Evolutionary conservation across 768 basidiomycete genomes (phyloP).

Genomic region (Fistulinella prunicolor): DNA sequence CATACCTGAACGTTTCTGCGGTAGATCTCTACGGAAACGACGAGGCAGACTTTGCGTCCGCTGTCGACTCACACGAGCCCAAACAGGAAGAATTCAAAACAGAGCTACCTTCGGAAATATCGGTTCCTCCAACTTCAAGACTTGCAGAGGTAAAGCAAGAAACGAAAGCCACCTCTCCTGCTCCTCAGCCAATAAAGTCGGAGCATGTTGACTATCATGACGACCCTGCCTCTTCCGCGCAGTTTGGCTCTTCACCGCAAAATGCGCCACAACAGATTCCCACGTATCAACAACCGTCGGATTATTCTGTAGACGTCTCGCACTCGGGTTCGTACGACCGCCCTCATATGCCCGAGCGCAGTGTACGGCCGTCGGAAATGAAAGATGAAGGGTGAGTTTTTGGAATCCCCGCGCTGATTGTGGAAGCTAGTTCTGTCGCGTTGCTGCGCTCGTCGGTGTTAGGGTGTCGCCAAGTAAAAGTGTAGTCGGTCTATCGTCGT

Average conservation of each 20-base stretch:
- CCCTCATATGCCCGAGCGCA: constrained; percentile 53
- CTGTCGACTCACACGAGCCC: constrained; percentile 37
- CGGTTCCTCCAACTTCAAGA: constrained; percentile 19
- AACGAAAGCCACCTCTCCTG: constrained; percentile 5
- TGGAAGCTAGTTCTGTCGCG: constrained; percentile 3
- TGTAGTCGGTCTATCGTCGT: constrained; percentile 44
- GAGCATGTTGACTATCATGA: constrained; percentile 17
- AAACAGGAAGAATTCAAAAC: constrained; percentile 27
- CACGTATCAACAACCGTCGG: constrained; percentile 69
- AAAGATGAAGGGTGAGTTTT: constrained; percentile 96
- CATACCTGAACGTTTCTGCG: neutral
- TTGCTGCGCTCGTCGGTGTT: constrained; percentile 22
- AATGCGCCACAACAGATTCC: constrained; percentile 66
- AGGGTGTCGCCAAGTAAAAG: constrained; percentile 28
- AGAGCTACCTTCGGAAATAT: constrained; percentile 25
- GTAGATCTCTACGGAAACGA: constrained; percentile 67
- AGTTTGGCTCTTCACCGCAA: constrained; percentile 35
- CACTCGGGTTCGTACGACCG: constrained; percentile 41
- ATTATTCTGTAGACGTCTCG: constrained; percentile 41
- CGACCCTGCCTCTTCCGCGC: constrained; percentile 9
- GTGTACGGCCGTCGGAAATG: constrained; percentile 84
- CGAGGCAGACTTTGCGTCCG: constrained; percentile 57
- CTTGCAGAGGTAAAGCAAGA: constrained; percentile 20
- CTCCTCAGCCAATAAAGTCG: constrained; percentile 6
- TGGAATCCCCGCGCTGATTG: constrained; percentile 8